Base-by-base conservation (phyloP, 352 stramenopile genomes). In the Blastocystis sp. region DNA sequence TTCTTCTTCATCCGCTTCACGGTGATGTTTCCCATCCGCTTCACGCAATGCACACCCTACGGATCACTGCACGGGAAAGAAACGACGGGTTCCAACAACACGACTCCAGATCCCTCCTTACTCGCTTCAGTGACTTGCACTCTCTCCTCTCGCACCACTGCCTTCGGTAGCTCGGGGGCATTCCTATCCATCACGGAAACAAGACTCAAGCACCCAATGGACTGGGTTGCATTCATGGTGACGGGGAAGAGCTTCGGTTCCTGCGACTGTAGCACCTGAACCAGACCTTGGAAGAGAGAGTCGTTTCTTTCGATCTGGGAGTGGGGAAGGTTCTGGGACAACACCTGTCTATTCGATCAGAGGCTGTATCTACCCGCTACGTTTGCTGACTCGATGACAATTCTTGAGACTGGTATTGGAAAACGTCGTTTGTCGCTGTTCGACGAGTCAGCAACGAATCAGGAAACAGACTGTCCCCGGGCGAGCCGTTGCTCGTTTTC, bases 351-450 rank as follows among this genome's bases (percentile, higher is more conserved):
- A 55, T 16, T 6, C 45, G 16, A 19, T 55, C 9, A 19, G 6
- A 16, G 6, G 16, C 6, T 55, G 45, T 55, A 55, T 65, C 31
- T 24, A 24, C 26, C 26, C 61, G 10, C 12, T 37, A 85, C 74
- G 74, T 24, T 67, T 29, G 35, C 41, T 67, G 74, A 24, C 33
- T 85, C 2, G 31, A 29, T 16, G 51, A 67, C 29, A 85, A 50
- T 45, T 85, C 74, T 19, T 85, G 74, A 1, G 74, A 85, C 19
- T 67, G 74, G 29, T 69, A 85, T 50, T 62, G 74, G 51, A 37
- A 67, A 9, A 16, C 35, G 45, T 85, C 55, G 29, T 41, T 51
- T 33, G 45, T 24, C 21, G 33, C 37, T 10, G 29, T 24, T 21
- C 24, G 12, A 12, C 24, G 16, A 37, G 33, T 37, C 9, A 39